Evolutionary conservation across 805 yeast species (phyloP).

Genomic region (Candida sphagnicola): DNA sequence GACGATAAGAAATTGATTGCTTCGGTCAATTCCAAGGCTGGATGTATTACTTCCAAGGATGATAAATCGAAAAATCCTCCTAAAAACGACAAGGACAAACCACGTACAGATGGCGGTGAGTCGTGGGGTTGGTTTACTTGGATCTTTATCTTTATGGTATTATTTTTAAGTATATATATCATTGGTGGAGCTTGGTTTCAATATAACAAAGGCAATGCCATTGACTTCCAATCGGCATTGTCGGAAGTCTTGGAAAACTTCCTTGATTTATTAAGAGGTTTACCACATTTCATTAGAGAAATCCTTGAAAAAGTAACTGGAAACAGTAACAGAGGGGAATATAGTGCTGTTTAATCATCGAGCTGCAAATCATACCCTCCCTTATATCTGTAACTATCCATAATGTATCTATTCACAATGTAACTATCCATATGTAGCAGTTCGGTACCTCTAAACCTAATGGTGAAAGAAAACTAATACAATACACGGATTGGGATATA

Average conservation of each 20-base stretch:
- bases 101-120: conserved; percentile 27
- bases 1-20: conserved; percentile 28
- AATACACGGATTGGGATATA: too few species aligned
- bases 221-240: conserved; percentile 69
- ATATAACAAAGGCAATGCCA: conserved; percentile 64
- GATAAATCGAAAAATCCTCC: conserved; percentile 23
- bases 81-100: conserved; percentile 10
- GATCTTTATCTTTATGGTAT: conserved; percentile 69
- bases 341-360: conserved; percentile 74
- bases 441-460: too few species aligned
- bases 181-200: conserved; percentile 74
- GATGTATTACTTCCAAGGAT: conserved; percentile 33
- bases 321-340: conserved; percentile 72
- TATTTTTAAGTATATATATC: conserved; percentile 67
- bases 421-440: too few species aligned
- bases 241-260: conserved; percentile 70
- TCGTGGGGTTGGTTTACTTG: conserved; percentile 84
- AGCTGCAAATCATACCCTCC: too few species aligned
- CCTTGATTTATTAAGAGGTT: conserved; percentile 50
- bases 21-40: conserved; percentile 31
- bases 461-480: too few species aligned
- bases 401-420: too few species aligned
- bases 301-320: conserved; percentile 64
- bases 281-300: conserved; percentile 68
- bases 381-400: too few species aligned